Conservation (phyloP, 129 eudicot genomes). For the Pulicaria dysenterica region DNA sequence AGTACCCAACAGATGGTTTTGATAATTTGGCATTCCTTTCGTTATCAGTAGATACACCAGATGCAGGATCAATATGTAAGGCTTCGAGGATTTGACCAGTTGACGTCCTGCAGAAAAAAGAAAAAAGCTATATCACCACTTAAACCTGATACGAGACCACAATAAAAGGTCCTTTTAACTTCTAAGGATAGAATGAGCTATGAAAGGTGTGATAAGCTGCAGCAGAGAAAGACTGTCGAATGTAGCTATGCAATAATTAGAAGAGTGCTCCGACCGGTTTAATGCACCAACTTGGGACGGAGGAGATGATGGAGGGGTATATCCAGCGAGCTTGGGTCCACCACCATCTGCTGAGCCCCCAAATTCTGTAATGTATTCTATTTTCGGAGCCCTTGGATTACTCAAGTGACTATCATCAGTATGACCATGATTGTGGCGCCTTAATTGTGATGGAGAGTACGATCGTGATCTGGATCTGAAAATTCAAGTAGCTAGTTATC, state of each 20-base stretch:
- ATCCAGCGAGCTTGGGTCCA: slow-evolving; percentile 78
- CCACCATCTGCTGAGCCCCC: slow-evolving; percentile 72
- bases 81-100: slow-evolving; percentile 96
- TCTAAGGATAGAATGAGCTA: slow-evolving; percentile 41
- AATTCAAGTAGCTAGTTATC: slow-evolving; percentile 16
- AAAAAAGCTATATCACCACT: slow-evolving; percentile 20
- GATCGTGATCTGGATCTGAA: slow-evolving; percentile 81
- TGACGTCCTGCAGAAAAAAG: slow-evolving; percentile 83
- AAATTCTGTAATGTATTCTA: slow-evolving; percentile 92
- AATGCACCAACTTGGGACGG: slow-evolving; percentile 63
- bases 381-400: slow-evolving; percentile 84
- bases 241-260: slow-evolving; percentile 87
- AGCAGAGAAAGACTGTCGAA: slow-evolving; percentile 65
- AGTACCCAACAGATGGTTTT: slow-evolving; percentile 68
- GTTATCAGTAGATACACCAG: slow-evolving; percentile 81
- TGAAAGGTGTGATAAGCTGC: slow-evolving; percentile 60
- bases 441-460: slow-evolving; percentile 78
- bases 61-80: slow-evolving; percentile 94
- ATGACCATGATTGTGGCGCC: slow-evolving; percentile 74
- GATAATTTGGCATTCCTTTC: slow-evolving; percentile 63
- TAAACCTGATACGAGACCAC: slow-evolving; percentile 34
- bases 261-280: slow-evolving; percentile 99
- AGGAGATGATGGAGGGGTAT: slow-evolving; percentile 92
- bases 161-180: slow-evolving; percentile 36
- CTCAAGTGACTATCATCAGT: slow-evolving; percentile 68